Evolutionary conservation across 805 yeast species (phyloP).

Genomic region (Nakazawaea molendinolei): DNA sequence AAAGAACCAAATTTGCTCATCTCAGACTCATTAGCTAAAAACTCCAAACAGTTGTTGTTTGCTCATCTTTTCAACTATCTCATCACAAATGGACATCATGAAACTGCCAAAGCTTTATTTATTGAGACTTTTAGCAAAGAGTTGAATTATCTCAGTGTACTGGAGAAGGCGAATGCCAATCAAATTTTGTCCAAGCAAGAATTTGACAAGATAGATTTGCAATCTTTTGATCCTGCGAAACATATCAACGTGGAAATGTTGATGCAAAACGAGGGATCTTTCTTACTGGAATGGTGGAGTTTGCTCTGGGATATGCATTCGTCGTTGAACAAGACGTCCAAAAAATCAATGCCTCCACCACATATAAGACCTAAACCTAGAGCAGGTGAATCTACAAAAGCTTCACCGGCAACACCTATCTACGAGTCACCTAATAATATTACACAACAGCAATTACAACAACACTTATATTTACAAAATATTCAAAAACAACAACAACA

Average conservation of each 20-base stretch:
- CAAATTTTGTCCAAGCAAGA: conserved; percentile 4
- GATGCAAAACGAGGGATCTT: conserved; percentile 37
- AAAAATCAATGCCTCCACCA: conserved; percentile 1
- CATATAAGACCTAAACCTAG: not conserved
- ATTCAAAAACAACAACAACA: conserved; percentile 11
- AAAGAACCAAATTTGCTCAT: conserved; percentile 4
- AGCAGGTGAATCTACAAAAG: conserved; percentile 5
- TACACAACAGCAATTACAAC: conserved; percentile 21
- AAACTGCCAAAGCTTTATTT: conserved; percentile 42
- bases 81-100: conserved; percentile 38
- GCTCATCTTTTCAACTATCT: conserved; percentile 49
- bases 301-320: conserved; percentile 42
- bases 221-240: conserved; percentile 1
- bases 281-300: conserved; percentile 53
- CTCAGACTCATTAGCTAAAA: conserved; percentile 39
- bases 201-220: conserved; percentile 1
- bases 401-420: conserved; percentile 9
- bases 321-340: conserved; percentile 24
- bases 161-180: conserved; percentile 16
- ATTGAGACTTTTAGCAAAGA: conserved; percentile 8
- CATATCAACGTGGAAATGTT: conserved; percentile 29
- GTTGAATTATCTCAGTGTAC: conserved; percentile 7
- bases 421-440: no score
- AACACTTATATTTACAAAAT: conserved; percentile 16
- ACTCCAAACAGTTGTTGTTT: conserved; percentile 41